Evolutionary conservation across 2,329 filamentous ascomycete genomes (phyloP), one percentile per base, ranked within the genome.

Genomic region (Bipolaris gigantea): DNA sequence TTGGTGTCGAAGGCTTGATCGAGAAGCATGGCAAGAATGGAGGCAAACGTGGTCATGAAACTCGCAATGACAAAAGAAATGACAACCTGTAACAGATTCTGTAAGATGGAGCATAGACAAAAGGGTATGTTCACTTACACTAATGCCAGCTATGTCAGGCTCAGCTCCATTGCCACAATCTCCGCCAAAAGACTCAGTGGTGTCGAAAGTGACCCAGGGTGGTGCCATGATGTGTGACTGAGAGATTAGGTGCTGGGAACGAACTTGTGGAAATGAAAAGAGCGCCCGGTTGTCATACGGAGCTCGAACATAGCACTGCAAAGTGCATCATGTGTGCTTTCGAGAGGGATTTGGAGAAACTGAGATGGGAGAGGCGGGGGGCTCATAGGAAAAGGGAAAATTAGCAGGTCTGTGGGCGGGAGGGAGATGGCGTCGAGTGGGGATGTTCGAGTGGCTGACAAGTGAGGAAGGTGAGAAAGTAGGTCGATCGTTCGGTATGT

Each of bases 11-110:
- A 67, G 0, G 63, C 62, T 43, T 70, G 66, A 47, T 71, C 67
- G 38, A 72, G 65, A n/a, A 71, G 44, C 61, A 71, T 70, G 6
- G 67, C 69, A 11, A 71, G 53, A n/a, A 71, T 63, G 0, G 68
- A 70, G 16, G 68, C 65, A 2, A 55, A 53, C 0, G 67, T 71
- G 2, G 69, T 70, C 62, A 71, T 64, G 41, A 64, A 56, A 51
- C 68, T 70, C 21, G 68, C 65, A 25, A 67, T 55, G 13, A 70
- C 61, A 34, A 71, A 69, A 1, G 69, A 71, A 1, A 69, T 36
- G 1, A 72, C 69, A 18, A 72, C 68, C 69, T 72, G 38, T 1
- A 5, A 10, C 5, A 3, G 8, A 1, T 0, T n/a, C 10, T n/a
- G 36, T 48, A 18, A 45, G 16, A 4, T 32, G 6, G n/a, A 35